Evolutionary conservation across 805 yeast species (phyloP), one percentile per base, ranked within the genome.

Genomic region (Brettanomyces nanus): DNA sequence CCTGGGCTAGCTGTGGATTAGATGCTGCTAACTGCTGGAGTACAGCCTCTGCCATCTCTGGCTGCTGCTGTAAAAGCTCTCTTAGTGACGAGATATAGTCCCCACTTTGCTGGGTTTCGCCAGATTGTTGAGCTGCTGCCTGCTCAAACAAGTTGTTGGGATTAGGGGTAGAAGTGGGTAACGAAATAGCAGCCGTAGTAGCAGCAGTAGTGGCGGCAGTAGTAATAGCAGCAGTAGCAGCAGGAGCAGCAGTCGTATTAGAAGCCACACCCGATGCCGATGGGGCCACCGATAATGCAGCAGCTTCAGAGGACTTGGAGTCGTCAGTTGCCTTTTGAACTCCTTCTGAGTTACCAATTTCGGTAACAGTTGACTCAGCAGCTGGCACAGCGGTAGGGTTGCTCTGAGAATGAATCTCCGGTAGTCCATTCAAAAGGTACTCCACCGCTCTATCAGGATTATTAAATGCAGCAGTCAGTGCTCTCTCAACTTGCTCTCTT

Each of bases 361-460:
- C 3, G 13, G 18, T 9, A 5, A n/a, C 33, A 13, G 15, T 13
- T 2, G 18, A n/a, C 15, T 3, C 9, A 2, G 26, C 14, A 6
- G 22, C 25, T 17, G 7, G 21, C 10, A 26, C 10, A 13, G 20
- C 51, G n/a, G 47, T 40, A 23, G 40, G 27, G 5, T 46, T 46
- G 14, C 22, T 6, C 6, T 39, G 40, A 14, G 37, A 44, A 4
- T 40, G 40, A 37, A 47, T 58, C 51, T 80, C 90, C 18, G 96
- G 95, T 31, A 90, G 75, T 3, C 97, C 97, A 33, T 89, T 85
- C 46, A 92, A 66, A 36, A 92, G 68, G 58, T 90, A 89, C 58
- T 92, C 98, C 11, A 92, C 97, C 0, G 98, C 98, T 52, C 98
- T 78, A 58, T 90, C 97, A 17, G 98, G 97, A 62, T 92, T 89